phyloP scores from a whole-genome alignment of 495 filamentous ascomycete genomes.

The Pyronema omphalodes region DNA sequence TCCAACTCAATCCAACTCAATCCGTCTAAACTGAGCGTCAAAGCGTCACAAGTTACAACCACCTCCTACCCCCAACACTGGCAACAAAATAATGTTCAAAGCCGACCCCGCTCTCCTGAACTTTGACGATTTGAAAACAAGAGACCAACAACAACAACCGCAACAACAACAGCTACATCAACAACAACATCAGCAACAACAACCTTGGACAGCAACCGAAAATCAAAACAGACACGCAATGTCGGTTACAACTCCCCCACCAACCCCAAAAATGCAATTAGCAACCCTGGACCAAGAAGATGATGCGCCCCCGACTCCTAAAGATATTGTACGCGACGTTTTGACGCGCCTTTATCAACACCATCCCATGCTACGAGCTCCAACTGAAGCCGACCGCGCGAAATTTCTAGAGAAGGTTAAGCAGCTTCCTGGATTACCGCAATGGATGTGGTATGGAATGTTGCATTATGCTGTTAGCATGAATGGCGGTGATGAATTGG shows the following conservation, averaged over 20 bases:
- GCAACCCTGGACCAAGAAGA: no score
- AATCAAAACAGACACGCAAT: not conserved
- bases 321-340: not conserved
- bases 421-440: not conserved
- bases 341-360: not conserved
- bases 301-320: not conserved
- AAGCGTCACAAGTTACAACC: no score
- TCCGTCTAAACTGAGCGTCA: no score
- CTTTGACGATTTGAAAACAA: no score
- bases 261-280: not conserved
- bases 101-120: no score
- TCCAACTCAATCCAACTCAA: no score
- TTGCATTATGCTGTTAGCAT: not conserved
- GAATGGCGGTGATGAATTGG: not conserved
- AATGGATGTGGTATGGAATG: conserved; percentile 3
- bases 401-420: not conserved
- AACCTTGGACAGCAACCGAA: no score
- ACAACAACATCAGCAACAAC: no score
- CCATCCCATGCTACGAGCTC: not conserved
- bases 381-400: not conserved
- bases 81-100: no score
- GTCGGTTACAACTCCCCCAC: not conserved
- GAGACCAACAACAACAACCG: no score
- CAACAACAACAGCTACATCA: no score
- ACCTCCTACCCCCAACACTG: no score